Evolutionary conservation across 2,329 filamentous ascomycete genomes (phyloP), one percentile per base, ranked within the genome.

Genomic region (Metarhizium anisopliae): DNA sequence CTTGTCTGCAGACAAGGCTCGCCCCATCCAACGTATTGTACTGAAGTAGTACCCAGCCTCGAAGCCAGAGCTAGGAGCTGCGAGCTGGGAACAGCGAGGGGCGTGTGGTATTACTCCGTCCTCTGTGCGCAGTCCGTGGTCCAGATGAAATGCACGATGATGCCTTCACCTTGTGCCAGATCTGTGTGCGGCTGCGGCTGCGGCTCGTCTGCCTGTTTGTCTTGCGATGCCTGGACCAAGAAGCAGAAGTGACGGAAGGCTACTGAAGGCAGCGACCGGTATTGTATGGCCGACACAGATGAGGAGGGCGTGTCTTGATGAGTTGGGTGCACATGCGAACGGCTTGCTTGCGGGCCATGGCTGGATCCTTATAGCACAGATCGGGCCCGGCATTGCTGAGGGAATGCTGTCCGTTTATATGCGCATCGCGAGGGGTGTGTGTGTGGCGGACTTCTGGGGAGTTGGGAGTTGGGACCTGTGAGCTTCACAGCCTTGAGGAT

Each of bases 321-420:
- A 49, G 25, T 30, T 16, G 45, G 45, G 13, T 16, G 42, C n/a
- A 16, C 6, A 20, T 10, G 42, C 42, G 42, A 45, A 45, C 18
- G 10, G 6, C 45, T 42, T 43, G 47, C 47, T 49, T 30, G 35
- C 38, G 25, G 53, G 38, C 49, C 43, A 50, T 50, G 45, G 45
- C 45, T n/a, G 45, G 25, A 49, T 49, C 18, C 45, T 49, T 30
- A 42, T 10, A 38, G 45, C 45, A 49, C 52, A 40, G 45, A 54
- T 38, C 36, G n/a, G 30, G 45, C 18, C 20, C 20, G 20, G 18
- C n/a, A 43, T 35, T n/a, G 47, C 55, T 50, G 25, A 25, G 68
- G 73, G 73, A 75, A 72, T 68, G 65, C 62, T 67, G 66, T 64
- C 63, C 72, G 74, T 77, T 77, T 77, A 77, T 77, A 77, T 77